These are phyloP conservation scores for Candida koratica DNA, from an alignment of 805 yeast genomes.

Conservation along the genomic window DNA sequence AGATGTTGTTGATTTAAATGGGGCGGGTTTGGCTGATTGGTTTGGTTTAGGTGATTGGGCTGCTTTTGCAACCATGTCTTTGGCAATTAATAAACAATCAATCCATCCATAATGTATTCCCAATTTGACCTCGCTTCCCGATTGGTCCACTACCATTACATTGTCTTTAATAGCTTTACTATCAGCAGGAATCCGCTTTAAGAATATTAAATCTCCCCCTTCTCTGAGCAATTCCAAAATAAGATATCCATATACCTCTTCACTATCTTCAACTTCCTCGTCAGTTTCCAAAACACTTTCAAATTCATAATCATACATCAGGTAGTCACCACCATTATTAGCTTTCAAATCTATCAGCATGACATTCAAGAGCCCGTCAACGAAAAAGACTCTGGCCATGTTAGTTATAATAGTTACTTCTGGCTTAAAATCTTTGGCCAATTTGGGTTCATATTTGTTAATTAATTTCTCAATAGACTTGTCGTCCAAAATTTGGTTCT, in stretches of 20 bases:
- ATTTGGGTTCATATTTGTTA: conserved; percentile 17
- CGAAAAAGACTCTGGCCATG: conserved; percentile 38
- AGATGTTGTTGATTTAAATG: not conserved
- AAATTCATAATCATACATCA: conserved; percentile 79
- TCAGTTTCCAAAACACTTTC: conserved; percentile 31
- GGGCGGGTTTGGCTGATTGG: not conserved
- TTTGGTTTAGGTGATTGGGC: conserved; percentile 13
- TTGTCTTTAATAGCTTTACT: conserved; percentile 28
- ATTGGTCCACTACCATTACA: conserved; percentile 28
- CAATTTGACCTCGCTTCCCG: conserved; percentile 35
- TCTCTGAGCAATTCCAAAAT: conserved; percentile 58
- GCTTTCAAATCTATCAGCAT: conserved; percentile 40
- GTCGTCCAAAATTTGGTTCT: conserved; percentile 25
- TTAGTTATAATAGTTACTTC: conserved; percentile 39
- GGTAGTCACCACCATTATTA: conserved; percentile 47
- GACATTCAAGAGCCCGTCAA: conserved; percentile 32
- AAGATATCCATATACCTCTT: conserved; percentile 53
- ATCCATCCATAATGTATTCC: conserved; percentile 61
- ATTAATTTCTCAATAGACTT: conserved; percentile 30
- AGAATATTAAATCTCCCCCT: conserved; percentile 53
- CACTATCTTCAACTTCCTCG: conserved; percentile 31
- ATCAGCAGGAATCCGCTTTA: conserved; percentile 36
- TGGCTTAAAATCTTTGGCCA: conserved; percentile 22
- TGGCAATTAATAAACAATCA: conserved; percentile 63
- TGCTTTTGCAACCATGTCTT: conserved; percentile 40